A percentile compares a stretch with the other conserved stretches of the same genome.
These are phyloP conservation scores for Sambucus nigra DNA, from an alignment of 129 eudicot species.

Conservation along the genomic window DNA sequence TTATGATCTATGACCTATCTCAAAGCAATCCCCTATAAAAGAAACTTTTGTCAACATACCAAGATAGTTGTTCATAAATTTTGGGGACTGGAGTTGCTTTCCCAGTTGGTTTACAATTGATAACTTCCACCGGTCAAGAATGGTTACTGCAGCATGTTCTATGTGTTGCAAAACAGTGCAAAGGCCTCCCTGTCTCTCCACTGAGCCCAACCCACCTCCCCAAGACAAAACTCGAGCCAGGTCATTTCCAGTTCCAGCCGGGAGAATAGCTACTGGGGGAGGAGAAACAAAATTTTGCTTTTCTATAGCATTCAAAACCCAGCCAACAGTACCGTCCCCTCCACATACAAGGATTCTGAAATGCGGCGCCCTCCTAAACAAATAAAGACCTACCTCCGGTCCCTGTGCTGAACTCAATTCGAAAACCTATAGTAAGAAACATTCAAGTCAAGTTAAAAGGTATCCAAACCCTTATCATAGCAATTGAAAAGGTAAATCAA, in stretches of 20 bases:
- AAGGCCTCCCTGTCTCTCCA: constrained; percentile 97
- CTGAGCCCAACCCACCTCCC: constrained; percentile 91
- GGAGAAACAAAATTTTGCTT: constrained; percentile 92
- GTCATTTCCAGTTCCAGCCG: constrained; percentile 99
- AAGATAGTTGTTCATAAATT: constrained; percentile 91
- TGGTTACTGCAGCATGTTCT: constrained; percentile 92
- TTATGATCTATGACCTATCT: not conserved
- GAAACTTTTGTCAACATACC: constrained; percentile 34
- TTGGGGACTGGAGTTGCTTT: constrained; percentile 55
- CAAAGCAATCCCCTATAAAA: not conserved
- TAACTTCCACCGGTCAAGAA: constrained; percentile 96
- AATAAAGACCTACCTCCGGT: constrained; percentile 84
- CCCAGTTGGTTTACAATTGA: constrained; percentile 62
- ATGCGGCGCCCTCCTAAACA: constrained; percentile 77
- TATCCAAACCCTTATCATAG: not conserved
- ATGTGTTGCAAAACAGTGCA: constrained; percentile 67
- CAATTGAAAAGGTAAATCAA: not conserved
- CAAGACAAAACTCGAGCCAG: constrained; percentile 90
- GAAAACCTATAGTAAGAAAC: constrained; percentile 36
- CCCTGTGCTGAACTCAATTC: constrained; percentile 87
- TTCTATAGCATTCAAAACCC: constrained; percentile 94
- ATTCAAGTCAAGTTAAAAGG: constrained; percentile 13
- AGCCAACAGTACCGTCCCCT: constrained; percentile 99
- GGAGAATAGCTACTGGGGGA: constrained; percentile 98
- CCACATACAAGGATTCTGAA: constrained; percentile 92